Percentiles rank a stretch among this genome's conserved stretches.
These are phyloP conservation scores for Phytophthora podocarpi DNA, from an alignment of 352 stramenopile species.

Conservation along the genomic window DNA sequence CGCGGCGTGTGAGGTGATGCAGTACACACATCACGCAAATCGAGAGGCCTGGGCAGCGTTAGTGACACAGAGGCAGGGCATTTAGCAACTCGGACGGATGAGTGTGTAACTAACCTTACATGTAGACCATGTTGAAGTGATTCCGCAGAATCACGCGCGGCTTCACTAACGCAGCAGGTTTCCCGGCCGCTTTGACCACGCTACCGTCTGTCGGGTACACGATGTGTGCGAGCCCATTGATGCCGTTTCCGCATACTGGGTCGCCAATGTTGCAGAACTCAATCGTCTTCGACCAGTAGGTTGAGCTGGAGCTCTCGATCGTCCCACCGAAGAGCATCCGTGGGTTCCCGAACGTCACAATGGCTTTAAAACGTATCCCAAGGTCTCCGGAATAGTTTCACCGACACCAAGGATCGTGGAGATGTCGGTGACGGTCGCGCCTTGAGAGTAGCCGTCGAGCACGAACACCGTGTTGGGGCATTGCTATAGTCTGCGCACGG, in stretches of 20 bases:
- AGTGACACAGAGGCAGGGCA: background rate
- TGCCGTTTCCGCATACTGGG: slow-evolving; percentile 28
- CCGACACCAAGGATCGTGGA: slow-evolving; percentile 17
- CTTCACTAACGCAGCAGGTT: slow-evolving; percentile 19
- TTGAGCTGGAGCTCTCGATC: slow-evolving; percentile 17
- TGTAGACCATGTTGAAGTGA: too few species aligned
- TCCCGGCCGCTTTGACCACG: slow-evolving; percentile 10
- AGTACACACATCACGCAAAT: slow-evolving; percentile 20
- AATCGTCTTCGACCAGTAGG: slow-evolving; percentile 27
- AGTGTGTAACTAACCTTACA: too few species aligned
- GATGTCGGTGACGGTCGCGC: slow-evolving; percentile 29
- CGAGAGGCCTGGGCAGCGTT: background rate
- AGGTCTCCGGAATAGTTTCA: slow-evolving; percentile 13
- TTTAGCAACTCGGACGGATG: background rate
- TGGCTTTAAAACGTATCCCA: slow-evolving; percentile 25
- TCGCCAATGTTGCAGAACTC: slow-evolving; percentile 31
- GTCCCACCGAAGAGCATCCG: slow-evolving; percentile 24
- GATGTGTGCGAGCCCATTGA: slow-evolving; percentile 24
- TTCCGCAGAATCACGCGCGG: background rate
- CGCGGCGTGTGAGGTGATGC: background rate
- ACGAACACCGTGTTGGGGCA: slow-evolving; percentile 30
- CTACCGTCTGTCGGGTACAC: slow-evolving; percentile 29
- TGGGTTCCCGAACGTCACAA: slow-evolving; percentile 37
- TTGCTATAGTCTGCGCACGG: slow-evolving; percentile 64
- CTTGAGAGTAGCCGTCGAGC: slow-evolving; percentile 32